Conservation (phyloP, 192 early-diverging fungal species). For the Chytriomyces hyalinus region DNA sequence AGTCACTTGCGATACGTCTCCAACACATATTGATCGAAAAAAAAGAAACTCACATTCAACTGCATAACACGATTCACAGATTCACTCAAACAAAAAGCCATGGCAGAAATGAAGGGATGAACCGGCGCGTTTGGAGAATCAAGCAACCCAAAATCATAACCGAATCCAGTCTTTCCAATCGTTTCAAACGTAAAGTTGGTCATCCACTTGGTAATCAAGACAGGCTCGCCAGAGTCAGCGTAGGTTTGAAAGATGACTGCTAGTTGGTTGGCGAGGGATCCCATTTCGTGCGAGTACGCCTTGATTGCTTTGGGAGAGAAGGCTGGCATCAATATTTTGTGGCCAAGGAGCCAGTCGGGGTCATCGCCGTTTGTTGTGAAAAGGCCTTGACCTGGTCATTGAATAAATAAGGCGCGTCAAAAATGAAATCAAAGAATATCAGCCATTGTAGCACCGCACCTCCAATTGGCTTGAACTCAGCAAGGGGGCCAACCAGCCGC, state of each 20-base stretch:
- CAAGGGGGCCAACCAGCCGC: slow-evolving; percentile 42
- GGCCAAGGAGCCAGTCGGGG: slow-evolving; percentile 61
- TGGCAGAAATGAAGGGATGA: slow-evolving; percentile 50
- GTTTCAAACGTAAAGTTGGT: slow-evolving; percentile 64
- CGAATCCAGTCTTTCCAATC: slow-evolving; percentile 64
- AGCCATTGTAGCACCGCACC: slow-evolving; percentile 24
- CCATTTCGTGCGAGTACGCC: slow-evolving; percentile 51
- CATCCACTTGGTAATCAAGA: slow-evolving; percentile 54
- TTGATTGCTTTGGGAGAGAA: slow-evolving; percentile 54
- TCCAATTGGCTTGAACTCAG: slow-evolving; percentile 52
- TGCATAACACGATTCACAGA: slow-evolving; percentile 28
- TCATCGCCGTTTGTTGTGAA: slow-evolving; percentile 58
- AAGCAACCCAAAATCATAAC: slow-evolving; percentile 57
- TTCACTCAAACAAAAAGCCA: slow-evolving; percentile 48
- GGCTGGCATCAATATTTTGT: slow-evolving; percentile 65
- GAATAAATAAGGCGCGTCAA: neutral
- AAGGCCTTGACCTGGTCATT: slow-evolving; percentile 40
- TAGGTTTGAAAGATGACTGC: slow-evolving; percentile 43
- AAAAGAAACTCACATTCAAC: neutral
- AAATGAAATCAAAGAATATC: neutral
- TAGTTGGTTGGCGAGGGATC: slow-evolving; percentile 40
- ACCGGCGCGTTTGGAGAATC: slow-evolving; percentile 28
- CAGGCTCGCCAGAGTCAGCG: slow-evolving; percentile 32
- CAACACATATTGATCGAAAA: neutral
- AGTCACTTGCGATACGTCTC: neutral